Evolutionary conservation across 1,139 yeast species (phyloP).

Genomic region (Taphrina deformans): DNA sequence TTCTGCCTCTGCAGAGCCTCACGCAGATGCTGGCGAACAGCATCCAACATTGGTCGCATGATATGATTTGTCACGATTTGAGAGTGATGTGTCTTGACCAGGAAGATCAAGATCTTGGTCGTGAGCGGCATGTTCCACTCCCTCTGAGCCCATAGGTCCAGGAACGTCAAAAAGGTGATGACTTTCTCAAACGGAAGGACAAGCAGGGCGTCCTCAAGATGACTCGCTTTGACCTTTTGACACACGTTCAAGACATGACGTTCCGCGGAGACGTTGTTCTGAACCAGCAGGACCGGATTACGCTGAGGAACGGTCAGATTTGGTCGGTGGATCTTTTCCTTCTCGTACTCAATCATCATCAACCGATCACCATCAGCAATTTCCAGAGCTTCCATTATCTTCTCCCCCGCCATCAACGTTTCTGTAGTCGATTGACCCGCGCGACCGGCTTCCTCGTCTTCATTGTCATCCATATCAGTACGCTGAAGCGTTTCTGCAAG

Average conservation of each 20-base stretch:
- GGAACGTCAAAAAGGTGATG: constrained; percentile 64
- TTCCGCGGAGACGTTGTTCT: constrained; percentile 64
- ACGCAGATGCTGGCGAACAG: constrained; percentile 45
- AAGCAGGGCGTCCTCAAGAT: constrained; percentile 85
- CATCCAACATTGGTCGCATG: constrained; percentile 47
- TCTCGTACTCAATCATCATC: constrained; percentile 55
- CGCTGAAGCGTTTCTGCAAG: constrained; percentile 69
- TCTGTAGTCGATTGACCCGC: constrained; percentile 86
- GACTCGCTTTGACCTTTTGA: constrained; percentile 71
- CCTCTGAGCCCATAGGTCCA: constrained; percentile 66
- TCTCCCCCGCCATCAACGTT: constrained; percentile 92
- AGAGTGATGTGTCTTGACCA: constrained; percentile 69
- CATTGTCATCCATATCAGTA: constrained; percentile 50
- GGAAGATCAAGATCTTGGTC: constrained; percentile 71
- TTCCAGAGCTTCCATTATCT: constrained; percentile 87
- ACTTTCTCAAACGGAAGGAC: constrained; percentile 89
- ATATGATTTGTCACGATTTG: constrained; percentile 54
- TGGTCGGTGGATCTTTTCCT: constrained; percentile 49
- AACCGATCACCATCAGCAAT: constrained; percentile 72
- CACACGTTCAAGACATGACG: constrained; percentile 74
- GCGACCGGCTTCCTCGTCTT: constrained; percentile 55
- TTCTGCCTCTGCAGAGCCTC: constrained; percentile 55
- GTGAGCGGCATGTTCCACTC: constrained; percentile 59
- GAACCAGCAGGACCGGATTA: constrained; percentile 69
- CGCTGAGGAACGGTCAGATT: constrained; percentile 61